Evolutionary conservation across 2,329 filamentous ascomycete species (phyloP), one percentile per base, ranked within the genome.

Genomic region (Aphanoascus verrucosus): DNA sequence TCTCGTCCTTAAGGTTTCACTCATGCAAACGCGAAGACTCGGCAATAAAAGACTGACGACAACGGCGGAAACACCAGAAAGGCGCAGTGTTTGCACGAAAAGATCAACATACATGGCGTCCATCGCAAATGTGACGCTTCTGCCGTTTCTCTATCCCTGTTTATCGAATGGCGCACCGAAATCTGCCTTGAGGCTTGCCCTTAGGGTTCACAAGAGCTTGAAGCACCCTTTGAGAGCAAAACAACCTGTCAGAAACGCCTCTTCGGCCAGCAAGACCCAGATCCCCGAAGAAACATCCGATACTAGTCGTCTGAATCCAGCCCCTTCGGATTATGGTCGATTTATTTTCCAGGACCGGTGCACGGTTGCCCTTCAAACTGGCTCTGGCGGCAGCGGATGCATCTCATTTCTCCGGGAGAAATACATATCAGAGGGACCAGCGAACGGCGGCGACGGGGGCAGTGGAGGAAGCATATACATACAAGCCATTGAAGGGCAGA

Each of bases 381-480:
- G 93, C 7, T 72, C 76, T 1, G 93, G 93, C 23, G 93, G 93
- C 7, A 84, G 93, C 64, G 93, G 93, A 58, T 98, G 93, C 65
- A 88, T 97, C 49, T 93, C 93, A 0, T 98, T 97, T 66, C 73
- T 94, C 42, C 84, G 91, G 17, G 93, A 98, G 63, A 91, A 91
- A 58, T 97, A 86, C 69, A 77, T 96, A 31, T 81, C 84, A 43
- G 84, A 94, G 59, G 93, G 93, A 0, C 93, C 93, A 9, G 82
- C 93, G 8, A 97, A 98, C 68, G 93, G 93, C 47, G 93, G 93
- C 56, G 89, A 98, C 65, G 93, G 93, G 41, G 93, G 93, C 3
- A 85, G 82, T 53, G 93, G 93, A 57, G 93, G 93, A 38, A 94
- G 86, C 62, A 77, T 98, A 60, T 97, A 94, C 68, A 94, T 98